A percentile compares a stretch with the other conserved stretches of the same genome.
These are phyloP conservation scores for Quercus robur DNA, from an alignment of 306 rosid species.

Conservation along the genomic window DNA sequence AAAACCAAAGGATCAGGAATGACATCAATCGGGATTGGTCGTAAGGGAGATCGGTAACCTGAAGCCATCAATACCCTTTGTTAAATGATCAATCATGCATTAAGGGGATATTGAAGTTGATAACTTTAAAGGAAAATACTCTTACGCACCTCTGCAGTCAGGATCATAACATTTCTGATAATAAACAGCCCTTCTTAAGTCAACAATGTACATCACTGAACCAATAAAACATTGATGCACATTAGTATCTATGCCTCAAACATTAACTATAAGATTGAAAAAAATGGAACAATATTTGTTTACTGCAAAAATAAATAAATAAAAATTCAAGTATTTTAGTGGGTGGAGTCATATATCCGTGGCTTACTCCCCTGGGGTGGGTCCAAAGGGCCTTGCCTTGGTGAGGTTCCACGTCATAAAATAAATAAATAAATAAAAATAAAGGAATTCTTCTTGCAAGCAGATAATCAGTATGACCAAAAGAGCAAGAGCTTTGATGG, in stretches of 20 bases:
- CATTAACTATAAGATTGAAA: neutral
- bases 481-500: constrained; percentile 8
- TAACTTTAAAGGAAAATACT: neutral
- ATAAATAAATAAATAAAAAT: neutral
- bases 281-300: neutral
- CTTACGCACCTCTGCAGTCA: constrained; percentile 76
- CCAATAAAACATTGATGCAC: constrained; percentile 26
- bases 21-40: constrained; percentile 56
- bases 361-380: too few relatives aligned
- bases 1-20: constrained; percentile 37
- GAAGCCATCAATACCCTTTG: constrained; percentile 21
- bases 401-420: too few relatives aligned
- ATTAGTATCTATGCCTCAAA: constrained; percentile 29
- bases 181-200: constrained; percentile 72
- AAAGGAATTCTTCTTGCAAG: neutral
- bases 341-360: too few relatives aligned
- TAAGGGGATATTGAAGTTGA: neutral
- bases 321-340: too few relatives aligned
- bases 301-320: too few relatives aligned
- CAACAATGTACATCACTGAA: constrained; percentile 84
- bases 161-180: constrained; percentile 97
- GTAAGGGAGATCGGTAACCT: constrained; percentile 83
- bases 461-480: constrained; percentile 5
- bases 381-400: too few relatives aligned
- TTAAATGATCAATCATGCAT: neutral